These are phyloP conservation scores for Neobulgaria alba DNA, from an alignment of 2,329 filamentous ascomycete species.

Conservation along the genomic window DNA sequence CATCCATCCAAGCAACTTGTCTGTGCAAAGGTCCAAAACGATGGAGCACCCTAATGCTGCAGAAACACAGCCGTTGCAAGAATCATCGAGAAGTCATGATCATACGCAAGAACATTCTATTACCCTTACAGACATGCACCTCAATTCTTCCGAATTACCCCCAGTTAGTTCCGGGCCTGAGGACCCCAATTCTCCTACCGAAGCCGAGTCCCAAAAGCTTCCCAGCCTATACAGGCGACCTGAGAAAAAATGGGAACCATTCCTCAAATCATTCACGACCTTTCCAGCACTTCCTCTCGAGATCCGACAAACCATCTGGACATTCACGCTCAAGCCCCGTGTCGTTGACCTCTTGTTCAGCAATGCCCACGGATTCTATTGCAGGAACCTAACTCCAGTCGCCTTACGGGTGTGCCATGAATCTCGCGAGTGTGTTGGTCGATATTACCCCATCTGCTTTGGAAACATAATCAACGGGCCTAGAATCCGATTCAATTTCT, in stretches of 20 bases:
- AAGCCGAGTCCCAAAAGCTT: too few species aligned
- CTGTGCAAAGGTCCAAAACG: too few species aligned
- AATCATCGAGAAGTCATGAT: too few species aligned
- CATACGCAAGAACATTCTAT: too few species aligned
- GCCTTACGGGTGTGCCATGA: conserved; percentile 10
- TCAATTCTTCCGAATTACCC: too few species aligned
- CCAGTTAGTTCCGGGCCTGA: too few species aligned
- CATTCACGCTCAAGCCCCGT: conserved; percentile 7
- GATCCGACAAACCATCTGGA: conserved; percentile 13
- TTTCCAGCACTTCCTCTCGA: conserved; percentile 12
- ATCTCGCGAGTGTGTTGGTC: conserved; percentile 9
- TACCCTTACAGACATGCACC: too few species aligned
- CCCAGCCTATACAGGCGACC: too few species aligned
- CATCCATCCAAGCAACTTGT: too few species aligned
- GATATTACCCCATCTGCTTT: conserved; percentile 12
- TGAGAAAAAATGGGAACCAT: not conserved
- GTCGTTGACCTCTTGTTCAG: conserved; percentile 6
- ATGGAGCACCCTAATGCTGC: too few species aligned
- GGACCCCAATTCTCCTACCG: too few species aligned
- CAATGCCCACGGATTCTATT: conserved; percentile 8
- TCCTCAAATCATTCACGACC: conserved; percentile 5
- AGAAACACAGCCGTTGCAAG: too few species aligned
- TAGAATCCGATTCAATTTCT: conserved; percentile 15
- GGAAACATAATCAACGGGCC: conserved; percentile 6
- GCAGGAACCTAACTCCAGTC: not conserved